phyloP scores from a whole-genome alignment of 2,329 filamentous ascomycete species.

The Arthroderma uncinatum region DNA sequence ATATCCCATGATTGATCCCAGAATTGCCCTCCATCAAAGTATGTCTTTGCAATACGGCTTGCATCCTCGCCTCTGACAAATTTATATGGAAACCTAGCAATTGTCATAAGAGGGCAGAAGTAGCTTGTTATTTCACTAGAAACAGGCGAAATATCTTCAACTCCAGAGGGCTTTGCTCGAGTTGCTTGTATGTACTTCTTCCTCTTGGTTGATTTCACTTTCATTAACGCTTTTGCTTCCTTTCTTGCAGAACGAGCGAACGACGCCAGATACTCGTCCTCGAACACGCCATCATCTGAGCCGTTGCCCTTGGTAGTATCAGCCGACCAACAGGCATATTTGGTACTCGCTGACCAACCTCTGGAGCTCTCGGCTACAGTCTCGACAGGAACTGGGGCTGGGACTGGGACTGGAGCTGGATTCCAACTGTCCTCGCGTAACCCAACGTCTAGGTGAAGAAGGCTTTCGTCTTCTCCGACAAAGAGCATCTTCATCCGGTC shows the following conservation, averaged over 20 bases:
- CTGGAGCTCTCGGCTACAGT: not conserved
- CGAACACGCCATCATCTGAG: not conserved
- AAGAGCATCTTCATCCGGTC: slow-evolving; percentile 25
- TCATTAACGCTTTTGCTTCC: not conserved
- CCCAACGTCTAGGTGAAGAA: slow-evolving; percentile 16
- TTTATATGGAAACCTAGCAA: slow-evolving; percentile 35
- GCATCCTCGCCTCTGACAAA: slow-evolving; percentile 26
- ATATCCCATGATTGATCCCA: slow-evolving; percentile 60
- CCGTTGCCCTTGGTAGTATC: not conserved
- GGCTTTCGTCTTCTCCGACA: slow-evolving; percentile 16
- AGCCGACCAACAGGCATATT: not conserved
- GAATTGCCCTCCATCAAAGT: slow-evolving; percentile 35
- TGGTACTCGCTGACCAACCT: not conserved
- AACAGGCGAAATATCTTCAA: not conserved
- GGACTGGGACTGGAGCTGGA: not conserved
- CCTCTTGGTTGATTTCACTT: not conserved
- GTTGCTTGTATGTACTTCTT: not conserved
- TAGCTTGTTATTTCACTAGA: slow-evolving; percentile 13
- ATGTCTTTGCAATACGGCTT: slow-evolving; percentile 27
- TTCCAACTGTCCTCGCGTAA: slow-evolving; percentile 1
- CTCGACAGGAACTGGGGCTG: slow-evolving; percentile 9
- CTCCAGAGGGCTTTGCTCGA: not conserved
- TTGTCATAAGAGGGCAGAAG: slow-evolving; percentile 32
- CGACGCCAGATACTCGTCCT: slow-evolving; percentile 10
- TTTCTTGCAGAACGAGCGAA: slow-evolving; percentile 6